Evolutionary conservation across 495 filamentous ascomycete genomes (phyloP).

Genomic region (Viridothelium virens): DNA sequence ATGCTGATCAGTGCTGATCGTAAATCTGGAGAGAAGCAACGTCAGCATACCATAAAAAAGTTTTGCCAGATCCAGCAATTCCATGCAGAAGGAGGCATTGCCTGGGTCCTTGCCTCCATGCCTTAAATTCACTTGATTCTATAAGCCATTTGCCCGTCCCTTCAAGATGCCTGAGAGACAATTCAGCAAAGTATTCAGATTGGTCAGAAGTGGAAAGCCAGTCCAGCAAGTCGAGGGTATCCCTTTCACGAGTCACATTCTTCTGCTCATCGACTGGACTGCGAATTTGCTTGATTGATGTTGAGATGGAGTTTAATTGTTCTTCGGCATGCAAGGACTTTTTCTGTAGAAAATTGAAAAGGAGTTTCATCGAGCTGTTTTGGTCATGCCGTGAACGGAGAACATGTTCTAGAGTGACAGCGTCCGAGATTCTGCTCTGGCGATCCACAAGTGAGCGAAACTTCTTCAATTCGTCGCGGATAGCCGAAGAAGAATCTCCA

Average conservation of each 20-base stretch:
- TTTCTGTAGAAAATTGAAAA: conserved; percentile 7
- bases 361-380: conserved; percentile 3
- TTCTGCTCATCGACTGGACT: not conserved
- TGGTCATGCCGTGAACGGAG: conserved; percentile 9
- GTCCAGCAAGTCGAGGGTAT: conserved; percentile 4
- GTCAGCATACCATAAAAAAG: conserved; percentile 7
- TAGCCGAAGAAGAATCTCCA: conserved; percentile 10
- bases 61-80: conserved; percentile 6
- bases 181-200: conserved; percentile 5
- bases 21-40: not conserved
- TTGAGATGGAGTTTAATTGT: conserved; percentile 4
- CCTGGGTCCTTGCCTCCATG: conserved; percentile 5
- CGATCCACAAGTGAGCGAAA: conserved; percentile 7
- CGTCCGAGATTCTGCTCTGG: conserved; percentile 16
- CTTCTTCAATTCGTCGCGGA: conserved; percentile 13
- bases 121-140: conserved; percentile 7
- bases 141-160: conserved; percentile 5
- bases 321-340: conserved; percentile 3
- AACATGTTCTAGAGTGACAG: conserved; percentile 17
- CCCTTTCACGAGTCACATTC: conserved; percentile 1
- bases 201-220: conserved; percentile 10
- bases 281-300: conserved; percentile 4
- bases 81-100: conserved; percentile 8
- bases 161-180: conserved; percentile 1
- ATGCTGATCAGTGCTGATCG: not conserved